These are phyloP conservation scores for Termitomyces sp. DNA, from an alignment of 768 basidiomycete genomes.

Conservation along the genomic window DNA sequence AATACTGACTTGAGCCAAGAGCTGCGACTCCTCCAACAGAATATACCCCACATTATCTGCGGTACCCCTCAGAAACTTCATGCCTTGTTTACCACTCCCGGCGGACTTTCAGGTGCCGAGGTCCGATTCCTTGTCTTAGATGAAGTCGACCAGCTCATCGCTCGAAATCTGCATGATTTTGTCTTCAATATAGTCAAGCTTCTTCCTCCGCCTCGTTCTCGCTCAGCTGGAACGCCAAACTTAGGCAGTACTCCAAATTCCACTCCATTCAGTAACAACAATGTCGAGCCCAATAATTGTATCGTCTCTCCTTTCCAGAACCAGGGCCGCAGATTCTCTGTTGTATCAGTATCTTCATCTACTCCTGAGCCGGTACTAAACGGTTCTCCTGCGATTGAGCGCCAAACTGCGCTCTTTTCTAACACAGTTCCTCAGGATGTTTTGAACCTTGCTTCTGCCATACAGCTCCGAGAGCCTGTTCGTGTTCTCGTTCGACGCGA, in stretches of 20 bases:
- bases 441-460: slow-evolving; percentile 88
- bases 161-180: slow-evolving; percentile 92
- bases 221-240: slow-evolving; percentile 47
- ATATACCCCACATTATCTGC: slow-evolving; percentile 92
- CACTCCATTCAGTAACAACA: slow-evolving; percentile 38
- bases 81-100: slow-evolving; percentile 80
- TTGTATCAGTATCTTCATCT: slow-evolving; percentile 46
- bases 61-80: slow-evolving; percentile 97
- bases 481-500: slow-evolving; percentile 95
- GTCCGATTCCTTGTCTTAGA: slow-evolving; percentile 94
- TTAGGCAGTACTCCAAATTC: slow-evolving; percentile 28
- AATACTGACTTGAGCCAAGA: slow-evolving; percentile 70
- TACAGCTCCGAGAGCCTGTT: slow-evolving; percentile 94
- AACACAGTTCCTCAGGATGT: slow-evolving; percentile 99
- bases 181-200: slow-evolving; percentile 93
- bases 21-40: slow-evolving; percentile 80
- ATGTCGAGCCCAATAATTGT: slow-evolving; percentile 41
- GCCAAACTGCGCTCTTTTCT: slow-evolving; percentile 93
- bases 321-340: slow-evolving; percentile 57
- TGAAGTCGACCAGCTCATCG: slow-evolving; percentile 97
- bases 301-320: slow-evolving; percentile 35
- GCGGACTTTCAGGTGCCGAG: slow-evolving; percentile 76
- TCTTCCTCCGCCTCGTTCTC: slow-evolving; percentile 83
- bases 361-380: slow-evolving; percentile 32
- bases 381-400: slow-evolving; percentile 52